Percentiles rank a stretch among this genome's conserved stretches.
Conservation (phyloP, 257 asterid genomes). For the Marsdenia floribunda region DNA sequence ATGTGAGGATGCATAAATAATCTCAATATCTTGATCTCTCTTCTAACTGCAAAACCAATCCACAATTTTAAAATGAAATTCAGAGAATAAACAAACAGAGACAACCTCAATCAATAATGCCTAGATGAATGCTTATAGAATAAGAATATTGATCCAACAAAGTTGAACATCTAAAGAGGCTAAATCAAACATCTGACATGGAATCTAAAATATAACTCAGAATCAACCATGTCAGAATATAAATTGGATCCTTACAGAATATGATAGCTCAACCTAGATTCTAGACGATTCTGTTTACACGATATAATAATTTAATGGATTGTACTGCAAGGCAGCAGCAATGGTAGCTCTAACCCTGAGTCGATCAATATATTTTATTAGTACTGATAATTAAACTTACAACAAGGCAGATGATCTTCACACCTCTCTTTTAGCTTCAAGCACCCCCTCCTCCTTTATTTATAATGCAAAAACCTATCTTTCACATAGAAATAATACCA, state of each 20-base stretch:
- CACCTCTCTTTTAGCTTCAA: neutral
- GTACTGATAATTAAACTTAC: neutral
- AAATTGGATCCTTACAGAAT: too few relatives aligned
- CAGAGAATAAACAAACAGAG: neutral
- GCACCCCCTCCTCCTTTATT: too few relatives aligned
- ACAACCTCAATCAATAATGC: neutral
- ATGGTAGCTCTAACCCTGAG: neutral
- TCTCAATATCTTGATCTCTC: conserved; percentile 89
- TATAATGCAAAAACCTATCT: too few relatives aligned
- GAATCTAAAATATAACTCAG: neutral
- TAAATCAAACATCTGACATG: neutral
- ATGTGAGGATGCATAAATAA: conserved; percentile 93
- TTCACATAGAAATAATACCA: neutral
- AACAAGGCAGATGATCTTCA: neutral
- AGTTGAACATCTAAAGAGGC: neutral
- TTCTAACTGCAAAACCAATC: conserved; percentile 62
- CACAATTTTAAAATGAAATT: conserved; percentile 8
- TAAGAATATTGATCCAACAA: neutral
- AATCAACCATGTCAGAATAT: too few relatives aligned
- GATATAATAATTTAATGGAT: neutral
- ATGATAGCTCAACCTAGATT: neutral
- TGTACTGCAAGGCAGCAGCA: neutral
- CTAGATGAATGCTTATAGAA: neutral
- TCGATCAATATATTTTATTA: too few relatives aligned
- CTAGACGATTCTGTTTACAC: neutral